A percentile compares a stretch with the other conserved stretches of the same genome.
These are phyloP conservation scores for Colletotrichum sp. DNA, from an alignment of 2,329 filamentous ascomycete species.

Conservation along the genomic window DNA sequence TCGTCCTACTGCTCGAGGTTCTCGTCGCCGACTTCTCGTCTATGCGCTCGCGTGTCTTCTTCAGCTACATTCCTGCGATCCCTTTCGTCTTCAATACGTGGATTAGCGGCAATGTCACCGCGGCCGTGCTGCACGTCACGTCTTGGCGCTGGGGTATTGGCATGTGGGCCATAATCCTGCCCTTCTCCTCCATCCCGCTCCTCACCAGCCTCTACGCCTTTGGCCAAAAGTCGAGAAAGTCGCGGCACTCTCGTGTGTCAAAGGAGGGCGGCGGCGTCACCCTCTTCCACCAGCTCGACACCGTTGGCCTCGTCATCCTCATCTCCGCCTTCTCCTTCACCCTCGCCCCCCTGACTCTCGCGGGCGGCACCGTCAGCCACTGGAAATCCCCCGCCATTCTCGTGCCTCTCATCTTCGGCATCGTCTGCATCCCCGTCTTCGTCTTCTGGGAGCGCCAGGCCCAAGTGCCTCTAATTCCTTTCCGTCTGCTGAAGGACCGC, in stretches of 20 bases:
- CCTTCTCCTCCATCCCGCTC: constrained; percentile 59
- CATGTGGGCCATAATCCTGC: constrained; percentile 69
- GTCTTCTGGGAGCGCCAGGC: constrained; percentile 58
- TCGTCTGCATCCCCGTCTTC: constrained; percentile 53
- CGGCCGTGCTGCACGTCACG: constrained; percentile 51
- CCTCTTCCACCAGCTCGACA: constrained; percentile 63
- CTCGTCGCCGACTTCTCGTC: constrained; percentile 67
- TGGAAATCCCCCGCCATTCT: constrained; percentile 59
- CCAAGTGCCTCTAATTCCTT: constrained; percentile 59
- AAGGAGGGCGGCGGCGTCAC: constrained; percentile 37
- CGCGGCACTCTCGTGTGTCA: not conserved
- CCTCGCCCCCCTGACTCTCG: constrained; percentile 58
- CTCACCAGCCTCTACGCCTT: constrained; percentile 45
- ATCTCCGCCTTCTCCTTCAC: constrained; percentile 52
- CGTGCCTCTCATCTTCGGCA: constrained; percentile 54
- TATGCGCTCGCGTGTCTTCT: constrained; percentile 62
- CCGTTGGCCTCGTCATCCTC: constrained; percentile 51
- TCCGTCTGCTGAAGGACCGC: constrained; percentile 62
- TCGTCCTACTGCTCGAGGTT: constrained; percentile 64
- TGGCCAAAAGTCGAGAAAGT: constrained; percentile 45
- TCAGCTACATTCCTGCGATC: constrained; percentile 65
- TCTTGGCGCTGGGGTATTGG: constrained; percentile 69
- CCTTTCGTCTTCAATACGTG: constrained; percentile 69
- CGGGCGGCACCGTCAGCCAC: constrained; percentile 49
- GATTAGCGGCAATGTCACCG: constrained; percentile 63